These are phyloP conservation scores for Phragmites australis DNA, from an alignment of 176 grass and related monocot genomes.

Conservation along the genomic window DNA sequence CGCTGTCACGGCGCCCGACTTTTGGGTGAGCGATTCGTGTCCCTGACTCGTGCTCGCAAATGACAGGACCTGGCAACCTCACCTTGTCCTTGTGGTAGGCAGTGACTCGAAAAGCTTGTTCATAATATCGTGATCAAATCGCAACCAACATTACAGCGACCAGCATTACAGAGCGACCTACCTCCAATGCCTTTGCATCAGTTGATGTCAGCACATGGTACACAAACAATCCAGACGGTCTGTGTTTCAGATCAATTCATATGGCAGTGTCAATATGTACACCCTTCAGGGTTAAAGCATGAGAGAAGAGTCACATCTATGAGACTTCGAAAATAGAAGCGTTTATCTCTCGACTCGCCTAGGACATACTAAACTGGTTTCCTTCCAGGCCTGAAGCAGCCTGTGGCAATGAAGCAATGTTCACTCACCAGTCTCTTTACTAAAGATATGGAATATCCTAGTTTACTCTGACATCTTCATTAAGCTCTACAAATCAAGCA, in stretches of 20 bases:
- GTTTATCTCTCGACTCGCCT: not conserved
- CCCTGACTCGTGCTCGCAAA: not conserved
- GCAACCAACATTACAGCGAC: not conserved
- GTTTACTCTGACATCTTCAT: constrained; percentile 4
- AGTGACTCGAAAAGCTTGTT: not conserved
- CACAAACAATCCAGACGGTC: not conserved
- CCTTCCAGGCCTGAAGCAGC: constrained; percentile 13
- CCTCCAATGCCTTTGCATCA: no score
- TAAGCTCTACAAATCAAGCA: constrained; percentile 14
- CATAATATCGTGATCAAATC: not conserved
- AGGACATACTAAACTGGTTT: constrained; percentile 11
- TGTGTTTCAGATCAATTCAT: not conserved
- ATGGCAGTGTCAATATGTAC: constrained; percentile 36
- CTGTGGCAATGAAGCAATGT: not conserved
- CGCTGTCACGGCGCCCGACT: not conserved
- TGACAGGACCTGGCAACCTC: no score
- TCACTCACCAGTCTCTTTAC: not conserved
- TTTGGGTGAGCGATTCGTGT: not conserved
- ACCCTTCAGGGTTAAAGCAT: not conserved
- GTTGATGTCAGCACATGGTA: not conserved
- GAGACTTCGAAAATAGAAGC: not conserved
- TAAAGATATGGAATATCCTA: constrained; percentile 5
- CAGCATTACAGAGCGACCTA: not conserved
- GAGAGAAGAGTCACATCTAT: not conserved
- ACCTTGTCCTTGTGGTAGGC: no score